Evolutionary conservation across 2,329 filamentous ascomycete species (phyloP).

Genomic region (Helotiales sp.): DNA sequence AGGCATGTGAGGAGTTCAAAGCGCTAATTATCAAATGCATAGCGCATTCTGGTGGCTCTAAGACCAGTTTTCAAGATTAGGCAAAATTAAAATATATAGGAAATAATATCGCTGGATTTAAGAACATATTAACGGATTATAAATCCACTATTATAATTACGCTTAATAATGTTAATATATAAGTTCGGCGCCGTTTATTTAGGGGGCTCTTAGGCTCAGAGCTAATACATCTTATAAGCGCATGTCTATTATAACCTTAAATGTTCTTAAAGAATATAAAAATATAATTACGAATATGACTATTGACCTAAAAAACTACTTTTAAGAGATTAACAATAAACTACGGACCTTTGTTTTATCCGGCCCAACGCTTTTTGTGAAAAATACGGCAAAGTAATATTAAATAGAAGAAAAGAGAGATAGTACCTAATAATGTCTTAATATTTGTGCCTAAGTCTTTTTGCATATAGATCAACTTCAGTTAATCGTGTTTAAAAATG

Average conservation of each 20-base stretch:
- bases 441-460: slow-evolving; percentile 40
- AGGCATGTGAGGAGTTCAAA: slow-evolving; percentile 51
- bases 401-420: slow-evolving; percentile 41
- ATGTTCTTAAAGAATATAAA: slow-evolving; percentile 42
- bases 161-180: slow-evolving; percentile 48
- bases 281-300: slow-evolving; percentile 41
- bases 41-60: slow-evolving; percentile 42
- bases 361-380: slow-evolving; percentile 14
- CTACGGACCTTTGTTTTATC: slow-evolving; percentile 27
- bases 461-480: slow-evolving; percentile 39
- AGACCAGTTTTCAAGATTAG: slow-evolving; percentile 51
- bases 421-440: slow-evolving; percentile 42
- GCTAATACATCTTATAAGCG: slow-evolving; percentile 37
- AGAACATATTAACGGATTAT: slow-evolving; percentile 47
- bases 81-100: slow-evolving; percentile 50
- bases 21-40: slow-evolving; percentile 45
- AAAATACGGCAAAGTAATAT: slow-evolving; percentile 25
- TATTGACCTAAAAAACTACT: slow-evolving; percentile 42
- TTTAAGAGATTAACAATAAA: slow-evolving; percentile 38
- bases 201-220: slow-evolving; percentile 12
- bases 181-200: slow-evolving; percentile 35
- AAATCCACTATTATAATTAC: slow-evolving; percentile 50
- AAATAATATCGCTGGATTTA: slow-evolving; percentile 50
- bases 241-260: slow-evolving; percentile 40
- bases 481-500: slow-evolving; percentile 22